A percentile compares a stretch with the other conserved stretches of the same genome.
phyloP scores from a whole-genome alignment of 768 basidiomycete species.

The Psilocybe cyanescens region DNA sequence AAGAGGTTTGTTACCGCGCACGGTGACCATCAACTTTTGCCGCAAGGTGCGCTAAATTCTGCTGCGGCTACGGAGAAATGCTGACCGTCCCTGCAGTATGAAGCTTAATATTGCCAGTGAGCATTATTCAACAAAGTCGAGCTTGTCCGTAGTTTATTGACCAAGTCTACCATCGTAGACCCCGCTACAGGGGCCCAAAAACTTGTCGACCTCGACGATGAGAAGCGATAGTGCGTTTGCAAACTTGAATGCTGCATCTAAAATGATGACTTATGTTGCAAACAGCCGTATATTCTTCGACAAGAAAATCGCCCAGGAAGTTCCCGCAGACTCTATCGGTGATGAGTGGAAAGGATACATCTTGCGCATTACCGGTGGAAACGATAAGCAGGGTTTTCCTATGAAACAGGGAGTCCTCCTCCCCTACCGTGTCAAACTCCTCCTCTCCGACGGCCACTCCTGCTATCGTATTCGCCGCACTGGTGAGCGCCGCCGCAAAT shows the following conservation, averaged over 20 bases:
- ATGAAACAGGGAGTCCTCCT: conserved; percentile 99
- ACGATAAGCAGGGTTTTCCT: conserved; percentile 98
- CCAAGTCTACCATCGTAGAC: conserved; percentile 49
- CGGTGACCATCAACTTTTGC: conserved; percentile 41
- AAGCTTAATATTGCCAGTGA: conserved; percentile 97
- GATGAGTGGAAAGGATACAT: conserved; percentile 98
- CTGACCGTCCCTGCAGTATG: conserved; percentile 58
- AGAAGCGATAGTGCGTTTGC: conserved; percentile 72
- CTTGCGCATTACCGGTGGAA: conserved; percentile 96
- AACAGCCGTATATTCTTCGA: conserved; percentile 92
- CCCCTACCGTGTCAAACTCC: conserved; percentile 90
- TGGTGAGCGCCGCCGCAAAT: conserved; percentile 99
- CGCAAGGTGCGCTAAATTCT: conserved; percentile 31
- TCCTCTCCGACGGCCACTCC: conserved; percentile 95
- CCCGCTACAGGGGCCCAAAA: conserved; percentile 98
- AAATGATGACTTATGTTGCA: background rate
- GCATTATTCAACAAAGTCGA: conserved; percentile 32
- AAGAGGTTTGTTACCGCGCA: conserved; percentile 47
- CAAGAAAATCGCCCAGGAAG: conserved; percentile 96
- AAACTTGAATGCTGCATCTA: background rate
- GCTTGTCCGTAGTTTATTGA: conserved; percentile 18
- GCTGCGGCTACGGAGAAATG: conserved; percentile 17
- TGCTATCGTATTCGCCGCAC: conserved; percentile 93
- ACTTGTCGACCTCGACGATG: conserved; percentile 92
- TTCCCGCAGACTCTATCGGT: conserved; percentile 87